Evolutionary conservation across 2,329 filamentous ascomycete species (phyloP), one percentile per base, ranked within the genome.

Genomic region (Penicillium concentricum): DNA sequence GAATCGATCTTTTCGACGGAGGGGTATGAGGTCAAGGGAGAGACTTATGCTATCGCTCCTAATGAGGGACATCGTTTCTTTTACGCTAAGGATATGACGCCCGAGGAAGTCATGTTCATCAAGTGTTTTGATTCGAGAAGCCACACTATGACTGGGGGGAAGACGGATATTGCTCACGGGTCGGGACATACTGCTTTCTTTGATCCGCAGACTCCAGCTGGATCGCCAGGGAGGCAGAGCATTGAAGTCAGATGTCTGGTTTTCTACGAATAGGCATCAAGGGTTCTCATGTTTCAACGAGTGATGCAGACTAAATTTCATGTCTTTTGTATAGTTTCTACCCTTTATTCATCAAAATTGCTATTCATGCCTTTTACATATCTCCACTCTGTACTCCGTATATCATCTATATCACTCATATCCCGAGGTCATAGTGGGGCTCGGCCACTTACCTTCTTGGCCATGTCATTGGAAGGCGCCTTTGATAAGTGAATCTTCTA

Each of bases 81-180:
- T 65, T 89, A 88, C 63, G 76, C 83, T 68, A 87, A 87, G 72
- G 86, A 88, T 65, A 88, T 89, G 86, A 84, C 79, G 20, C 80
- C 79, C 0, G 77, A 80, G 3, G 81, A 84, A 67, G 79, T 79
- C 0, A 76, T 83, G 73, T 68, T 83, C 55, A 72, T 84, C 59
- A 84, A 84, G 77, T 84, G 82, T 64, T 83, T 82, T 61, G 81
- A 84, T 65, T 81, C 79, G 4, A 72, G 74, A 62, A 75, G 74
- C 41, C 69, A 76, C 50, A 71, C 71, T 2, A 67, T 67, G 58
- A 68, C 68, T 4, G 62, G 61, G 1, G 76, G 76, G 0, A 71
- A 65, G 57, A 59, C 74, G 18, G 79, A 79, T 3, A 63, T 82
- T 2, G 80, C 81, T 1, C 76, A 74, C 24, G 68, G 77, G 56